Evolutionary conservation across 345 rosid species (phyloP).

Genomic region (Salix udensis): DNA sequence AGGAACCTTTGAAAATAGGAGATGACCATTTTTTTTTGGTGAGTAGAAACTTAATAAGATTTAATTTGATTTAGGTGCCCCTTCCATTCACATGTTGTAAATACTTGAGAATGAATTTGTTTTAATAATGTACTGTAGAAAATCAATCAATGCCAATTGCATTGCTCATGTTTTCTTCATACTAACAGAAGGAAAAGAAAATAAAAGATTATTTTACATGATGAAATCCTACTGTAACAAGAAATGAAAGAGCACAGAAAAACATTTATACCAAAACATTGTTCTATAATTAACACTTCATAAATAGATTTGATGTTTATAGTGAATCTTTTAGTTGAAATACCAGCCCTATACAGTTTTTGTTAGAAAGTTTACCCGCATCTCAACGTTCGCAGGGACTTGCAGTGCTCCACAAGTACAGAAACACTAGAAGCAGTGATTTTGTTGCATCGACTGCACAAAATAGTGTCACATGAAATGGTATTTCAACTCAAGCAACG

Average conservation of each 20-base stretch:
- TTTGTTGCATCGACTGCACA: conserved; percentile 61
- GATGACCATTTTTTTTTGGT: no score
- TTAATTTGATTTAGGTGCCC: no score
- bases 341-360: background rate
- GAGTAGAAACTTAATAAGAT: no score
- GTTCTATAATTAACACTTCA: no score
- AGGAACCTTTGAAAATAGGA: background rate
- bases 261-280: background rate
- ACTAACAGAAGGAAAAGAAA: background rate
- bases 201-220: background rate
- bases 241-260: background rate
- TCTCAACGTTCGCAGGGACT: conserved; percentile 67
- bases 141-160: no score
- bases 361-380: conserved; percentile 53
- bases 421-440: conserved; percentile 62
- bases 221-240: background rate
- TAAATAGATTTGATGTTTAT: background rate
- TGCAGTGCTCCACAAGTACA: conserved; percentile 61
- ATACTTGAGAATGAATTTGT: no score
- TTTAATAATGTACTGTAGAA: no score
- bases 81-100: no score
- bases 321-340: background rate
- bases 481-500: background rate
- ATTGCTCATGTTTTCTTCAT: background rate
- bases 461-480: conserved; percentile 3